Conservation (phyloP, 2,329 filamentous ascomycete genomes). For the Grosmannia clavigera region DNA sequence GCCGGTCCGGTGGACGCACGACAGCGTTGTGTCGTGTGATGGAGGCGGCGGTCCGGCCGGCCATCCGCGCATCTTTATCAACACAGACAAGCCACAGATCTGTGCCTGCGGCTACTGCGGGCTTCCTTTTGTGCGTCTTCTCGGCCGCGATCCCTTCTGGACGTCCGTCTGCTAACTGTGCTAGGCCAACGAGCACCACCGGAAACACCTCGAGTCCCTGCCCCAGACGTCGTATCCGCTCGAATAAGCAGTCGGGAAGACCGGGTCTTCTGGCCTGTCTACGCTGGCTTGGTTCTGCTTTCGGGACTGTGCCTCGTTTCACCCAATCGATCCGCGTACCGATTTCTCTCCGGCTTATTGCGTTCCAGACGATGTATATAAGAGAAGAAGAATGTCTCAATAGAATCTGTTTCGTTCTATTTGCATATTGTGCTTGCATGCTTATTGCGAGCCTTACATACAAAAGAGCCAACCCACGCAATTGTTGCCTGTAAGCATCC, state of each 20-base stretch:
- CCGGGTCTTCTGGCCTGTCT: neutral
- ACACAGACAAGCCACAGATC: conserved; percentile 94
- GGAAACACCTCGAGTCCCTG: conserved; percentile 70
- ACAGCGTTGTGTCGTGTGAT: conserved; percentile 73
- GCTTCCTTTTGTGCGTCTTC: conserved; percentile 65
- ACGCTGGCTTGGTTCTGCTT: neutral
- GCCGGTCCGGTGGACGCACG: conserved; percentile 83
- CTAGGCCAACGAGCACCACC: conserved; percentile 83
- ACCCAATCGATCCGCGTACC: neutral
- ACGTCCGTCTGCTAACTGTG: neutral
- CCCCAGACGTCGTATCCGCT: conserved; percentile 75
- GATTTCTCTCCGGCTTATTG: neutral
- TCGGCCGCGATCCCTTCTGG: neutral
- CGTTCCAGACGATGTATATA: conserved; percentile 1
- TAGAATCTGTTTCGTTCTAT: neutral
- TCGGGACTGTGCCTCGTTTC: neutral
- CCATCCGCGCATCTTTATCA: conserved; percentile 93
- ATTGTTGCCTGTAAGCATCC: neutral
- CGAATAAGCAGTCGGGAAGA: conserved; percentile 14
- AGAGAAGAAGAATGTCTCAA: neutral
- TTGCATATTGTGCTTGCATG: neutral
- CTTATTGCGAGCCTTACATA: neutral
- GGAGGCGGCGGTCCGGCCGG: conserved; percentile 83
- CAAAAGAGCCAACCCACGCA: too few relatives aligned
- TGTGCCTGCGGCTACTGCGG: conserved; percentile 82